Percentiles rank a stretch among this genome's conserved stretches.
Conservation (phyloP, 2,329 filamentous ascomycete species). For the Aspergillus ibericus region DNA sequence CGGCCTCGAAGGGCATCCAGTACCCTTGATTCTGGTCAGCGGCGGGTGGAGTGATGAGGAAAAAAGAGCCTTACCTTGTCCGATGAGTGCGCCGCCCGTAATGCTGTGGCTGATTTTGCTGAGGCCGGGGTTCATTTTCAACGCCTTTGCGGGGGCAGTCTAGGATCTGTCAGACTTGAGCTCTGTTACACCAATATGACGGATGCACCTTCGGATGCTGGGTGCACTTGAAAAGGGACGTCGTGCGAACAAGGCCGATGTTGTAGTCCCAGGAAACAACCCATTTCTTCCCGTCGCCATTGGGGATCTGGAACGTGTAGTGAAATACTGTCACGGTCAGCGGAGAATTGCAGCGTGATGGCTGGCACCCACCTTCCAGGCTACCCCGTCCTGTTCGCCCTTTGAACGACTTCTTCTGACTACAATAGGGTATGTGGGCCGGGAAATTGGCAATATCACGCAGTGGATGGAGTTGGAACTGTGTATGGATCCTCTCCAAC, state of each 20-base stretch:
- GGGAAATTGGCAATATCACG: not conserved
- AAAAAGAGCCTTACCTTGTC: conserved; percentile 68
- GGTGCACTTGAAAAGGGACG: conserved; percentile 89
- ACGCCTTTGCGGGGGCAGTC: conserved; percentile 86
- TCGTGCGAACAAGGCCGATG: conserved; percentile 88
- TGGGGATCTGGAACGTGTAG: conserved; percentile 75
- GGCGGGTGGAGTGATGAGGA: not conserved
- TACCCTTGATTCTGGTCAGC: conserved; percentile 63
- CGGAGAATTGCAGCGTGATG: conserved; percentile 5
- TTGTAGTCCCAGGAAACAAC: conserved; percentile 97
- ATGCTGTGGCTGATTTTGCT: conserved; percentile 91
- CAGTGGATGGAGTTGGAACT: not conserved
- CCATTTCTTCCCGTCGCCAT: conserved; percentile 62
- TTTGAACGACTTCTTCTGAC: not conserved
- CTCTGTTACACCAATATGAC: too few species aligned
- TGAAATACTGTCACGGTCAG: conserved; percentile 42
- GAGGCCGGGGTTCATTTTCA: conserved; percentile 75
- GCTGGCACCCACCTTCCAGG: not conserved
- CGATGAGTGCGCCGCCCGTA: conserved; percentile 84
- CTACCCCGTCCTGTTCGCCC: not conserved
- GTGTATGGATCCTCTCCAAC: not conserved
- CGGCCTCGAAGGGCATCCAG: conserved; percentile 91
- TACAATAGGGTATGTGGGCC: conserved; percentile 16
- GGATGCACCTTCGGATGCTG: conserved; percentile 76
- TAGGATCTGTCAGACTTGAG: conserved; percentile 40